Conservation (phyloP, 257 asterid species). For the Orobanche coerulescens region DNA sequence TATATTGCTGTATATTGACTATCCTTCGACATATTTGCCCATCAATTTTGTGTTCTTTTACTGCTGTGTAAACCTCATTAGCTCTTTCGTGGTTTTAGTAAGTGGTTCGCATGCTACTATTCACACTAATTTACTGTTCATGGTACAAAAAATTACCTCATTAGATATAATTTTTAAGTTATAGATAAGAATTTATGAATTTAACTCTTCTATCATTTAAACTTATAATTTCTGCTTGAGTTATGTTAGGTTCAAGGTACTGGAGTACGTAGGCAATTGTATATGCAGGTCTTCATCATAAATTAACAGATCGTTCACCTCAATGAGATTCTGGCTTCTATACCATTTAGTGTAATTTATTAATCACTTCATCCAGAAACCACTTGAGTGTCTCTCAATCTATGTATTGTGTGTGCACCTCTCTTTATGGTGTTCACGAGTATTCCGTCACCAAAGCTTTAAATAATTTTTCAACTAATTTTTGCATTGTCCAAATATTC, state of each 20-base stretch:
- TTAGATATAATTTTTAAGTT: not conserved
- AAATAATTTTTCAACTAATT: conserved; percentile 14
- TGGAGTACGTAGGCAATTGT: not conserved
- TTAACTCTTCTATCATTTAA: not conserved
- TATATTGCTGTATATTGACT: not conserved
- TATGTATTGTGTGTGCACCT: not conserved
- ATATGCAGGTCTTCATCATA: not conserved
- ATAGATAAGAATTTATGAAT: not conserved
- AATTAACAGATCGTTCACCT: not conserved
- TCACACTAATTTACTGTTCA: not conserved
- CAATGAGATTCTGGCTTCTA: conserved; percentile 1
- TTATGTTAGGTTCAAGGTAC: conserved; percentile 7
- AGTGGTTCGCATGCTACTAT: not conserved
- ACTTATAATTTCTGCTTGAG: not conserved
- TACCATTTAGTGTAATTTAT: not conserved
- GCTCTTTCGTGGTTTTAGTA: not conserved
- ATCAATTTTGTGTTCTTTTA: conserved; percentile 14
- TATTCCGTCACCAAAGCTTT: not conserved
- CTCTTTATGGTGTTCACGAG: not conserved
- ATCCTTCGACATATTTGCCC: conserved; percentile 6
- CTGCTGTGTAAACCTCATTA: not conserved
- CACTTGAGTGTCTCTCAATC: not conserved
- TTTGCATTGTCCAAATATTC: conserved; percentile 21
- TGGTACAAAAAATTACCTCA: not conserved
- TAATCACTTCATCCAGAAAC: not conserved